A percentile compares a stretch with the other conserved stretches of the same genome.
Conservation (phyloP, 306 rosid species). For the Glycine latifolia region DNA sequence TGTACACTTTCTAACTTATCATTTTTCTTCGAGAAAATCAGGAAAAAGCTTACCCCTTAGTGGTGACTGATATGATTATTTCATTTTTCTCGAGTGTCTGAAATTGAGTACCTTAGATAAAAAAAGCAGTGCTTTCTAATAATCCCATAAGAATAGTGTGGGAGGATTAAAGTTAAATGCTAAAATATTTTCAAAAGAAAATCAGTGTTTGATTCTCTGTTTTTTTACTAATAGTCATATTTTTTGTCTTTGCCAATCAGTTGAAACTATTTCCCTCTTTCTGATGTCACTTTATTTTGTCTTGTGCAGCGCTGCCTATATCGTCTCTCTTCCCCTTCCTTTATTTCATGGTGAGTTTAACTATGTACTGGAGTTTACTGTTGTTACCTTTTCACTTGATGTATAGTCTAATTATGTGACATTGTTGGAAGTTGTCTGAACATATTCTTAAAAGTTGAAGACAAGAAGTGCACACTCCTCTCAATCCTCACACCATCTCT, state of each 20-base stretch:
- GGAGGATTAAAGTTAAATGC: background rate
- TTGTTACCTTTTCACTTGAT: background rate
- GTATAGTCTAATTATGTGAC: no score
- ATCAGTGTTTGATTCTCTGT: background rate
- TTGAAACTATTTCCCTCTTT: background rate
- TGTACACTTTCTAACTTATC: no score
- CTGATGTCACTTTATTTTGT: conserved; percentile 5
- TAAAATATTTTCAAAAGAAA: background rate
- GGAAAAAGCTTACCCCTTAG: no score
- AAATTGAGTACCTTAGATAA: no score
- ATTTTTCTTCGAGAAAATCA: no score
- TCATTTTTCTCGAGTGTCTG: no score
- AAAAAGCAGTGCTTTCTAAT: background rate
- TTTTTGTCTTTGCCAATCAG: background rate
- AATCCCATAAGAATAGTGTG: background rate
- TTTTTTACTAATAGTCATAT: background rate
- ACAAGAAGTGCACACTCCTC: no score
- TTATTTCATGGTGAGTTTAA: conserved; percentile 60
- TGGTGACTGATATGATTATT: no score
- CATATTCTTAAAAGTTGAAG: no score
- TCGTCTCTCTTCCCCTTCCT: conserved; percentile 61
- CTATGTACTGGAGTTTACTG: background rate
- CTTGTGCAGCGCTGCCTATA: conserved; percentile 53
- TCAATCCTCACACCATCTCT: no score
- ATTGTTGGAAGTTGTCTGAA: no score